Evolutionary conservation across 23 red algal genomes (phyloP), one percentile per base, ranked within the genome.

Genomic region (Cyanidium caldarium): DNA sequence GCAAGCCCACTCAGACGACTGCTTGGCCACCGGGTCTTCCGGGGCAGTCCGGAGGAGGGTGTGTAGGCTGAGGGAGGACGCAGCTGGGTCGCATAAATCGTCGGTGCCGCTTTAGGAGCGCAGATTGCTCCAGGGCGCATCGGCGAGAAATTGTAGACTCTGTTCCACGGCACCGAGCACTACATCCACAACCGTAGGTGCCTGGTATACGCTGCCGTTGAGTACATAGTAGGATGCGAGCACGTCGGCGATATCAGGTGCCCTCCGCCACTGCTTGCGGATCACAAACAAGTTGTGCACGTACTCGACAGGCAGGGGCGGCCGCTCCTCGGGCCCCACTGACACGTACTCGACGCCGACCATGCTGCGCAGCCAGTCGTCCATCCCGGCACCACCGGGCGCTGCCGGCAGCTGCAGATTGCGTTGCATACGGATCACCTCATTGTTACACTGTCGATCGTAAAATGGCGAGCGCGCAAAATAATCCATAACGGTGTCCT

Each of bases 381-480:
- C 66, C n/a, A 23, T 21, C 33, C 38, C 5, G 42, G 16, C n/a
- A 45, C 15, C 16, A 45, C 15, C 42, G n/a, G n/a, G 42, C 36
- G 7, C 66, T 7, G 17, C 30, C 35, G 74, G 44, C 20, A 58
- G 75, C 65, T 98, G 79, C 2, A 88, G 81, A 28, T 61, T 5
- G n/a, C 56, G 65, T 40, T 98, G 92, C 84, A 88, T 84, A 12
- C 79, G 76, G 67, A 89, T 69, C 33, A 82, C 71, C 65, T 98
- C 84, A 40, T 98, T 98, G 78, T 89, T 88, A 68, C 83, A 88
- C 0, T 38, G 38, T 38, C 45, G 12, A 51, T 98, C 85, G 79
- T 98, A 98, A 51, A 98, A 98, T 19, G 86, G 92, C 13, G 92
- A 98, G 16, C 65, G 72, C 23, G 83, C 81, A 58, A 98, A 98